Evolutionary conservation across 768 basidiomycete genomes (phyloP).

Genomic region (Suillus subaureus): DNA sequence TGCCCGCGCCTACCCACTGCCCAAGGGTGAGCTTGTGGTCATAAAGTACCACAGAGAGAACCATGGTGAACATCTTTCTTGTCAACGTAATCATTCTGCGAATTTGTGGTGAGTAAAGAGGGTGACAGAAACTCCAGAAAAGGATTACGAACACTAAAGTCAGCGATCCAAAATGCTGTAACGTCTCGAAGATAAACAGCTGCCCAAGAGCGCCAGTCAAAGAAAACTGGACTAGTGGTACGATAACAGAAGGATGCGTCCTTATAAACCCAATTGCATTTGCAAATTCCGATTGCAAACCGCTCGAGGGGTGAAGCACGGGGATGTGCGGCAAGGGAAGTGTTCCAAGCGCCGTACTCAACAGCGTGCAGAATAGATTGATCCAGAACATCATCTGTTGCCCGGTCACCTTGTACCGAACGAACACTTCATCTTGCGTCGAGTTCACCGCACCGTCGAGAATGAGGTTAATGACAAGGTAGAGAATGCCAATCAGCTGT

Average conservation of each 20-base stretch:
- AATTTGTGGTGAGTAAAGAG: slow-evolving; percentile 13
- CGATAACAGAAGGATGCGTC: slow-evolving; percentile 72
- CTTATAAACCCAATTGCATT: slow-evolving; percentile 74
- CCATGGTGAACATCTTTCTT: slow-evolving; percentile 96
- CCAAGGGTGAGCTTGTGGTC: slow-evolving; percentile 81
- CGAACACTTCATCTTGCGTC: slow-evolving; percentile 96
- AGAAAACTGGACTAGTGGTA: slow-evolving; percentile 81
- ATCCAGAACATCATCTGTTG: slow-evolving; percentile 99
- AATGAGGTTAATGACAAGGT: slow-evolving; percentile 83
- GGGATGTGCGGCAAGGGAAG: slow-evolving; percentile 83
- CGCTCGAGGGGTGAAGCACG: slow-evolving; percentile 70
- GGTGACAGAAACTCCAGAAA: background rate
- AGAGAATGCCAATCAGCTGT: slow-evolving; percentile 69
- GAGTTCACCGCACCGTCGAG: slow-evolving; percentile 95
- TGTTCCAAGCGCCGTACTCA: slow-evolving; percentile 68
- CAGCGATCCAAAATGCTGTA: slow-evolving; percentile 88
- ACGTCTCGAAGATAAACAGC: slow-evolving; percentile 96
- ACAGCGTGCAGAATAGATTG: slow-evolving; percentile 79
- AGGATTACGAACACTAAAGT: slow-evolving; percentile 74
- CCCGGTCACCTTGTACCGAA: slow-evolving; percentile 70
- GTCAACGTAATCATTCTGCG: slow-evolving; percentile 91
- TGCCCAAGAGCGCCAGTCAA: slow-evolving; percentile 93
- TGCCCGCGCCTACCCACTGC: slow-evolving; percentile 90
- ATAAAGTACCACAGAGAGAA: slow-evolving; percentile 91
- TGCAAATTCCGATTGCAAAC: slow-evolving; percentile 62